Base-by-base conservation (phyloP, 371 early-diverging fungal species). In the Neoconidiobolus thromboides region DNA sequence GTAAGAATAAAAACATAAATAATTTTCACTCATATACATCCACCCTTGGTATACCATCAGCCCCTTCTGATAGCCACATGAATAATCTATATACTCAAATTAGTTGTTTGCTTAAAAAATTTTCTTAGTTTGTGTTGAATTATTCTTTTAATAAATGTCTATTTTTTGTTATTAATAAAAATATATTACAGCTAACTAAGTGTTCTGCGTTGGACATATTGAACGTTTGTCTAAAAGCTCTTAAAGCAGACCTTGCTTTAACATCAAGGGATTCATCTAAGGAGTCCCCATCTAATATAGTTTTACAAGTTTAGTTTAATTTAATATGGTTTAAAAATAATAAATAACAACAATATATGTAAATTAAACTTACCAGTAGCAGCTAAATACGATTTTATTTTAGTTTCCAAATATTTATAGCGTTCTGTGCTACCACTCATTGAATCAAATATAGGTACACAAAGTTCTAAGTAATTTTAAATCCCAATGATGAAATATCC, bases 1-100 rank as follows among this genome's bases (percentile, higher is more conserved):
- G 66, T 86, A 94, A 12, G 95, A 89, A 70, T 97, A 93, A 66
- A 95, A 97, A 64, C 86, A 88, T 14, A 94, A 67, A 60, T 90
- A 87, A 63, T 91, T 87, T 68, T 90, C 84, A 59, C 87, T 86
- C 43, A 97, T 79, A 65, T 97, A 97, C 71, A 95, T 74, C 97
- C 97, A 97, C 0, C 97, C 97, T 70, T 97, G 97, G 68, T 89
- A 88, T 55, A 83, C 76, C 65, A 89, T 76, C 63, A 86, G 76
- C 55, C 80, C 80, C 37, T 78, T 79, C 64, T 89, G 82, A 65
- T 88, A 91, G 0, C 89, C 86, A 63, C 91, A 88, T 10, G 95
- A 89, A 71, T 94, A 96, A 71, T 91, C 85, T 86, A 44, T 7
- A 44, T 44, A 44, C 5, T 44, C 44, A 5, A 44, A 44, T 37